Evolutionary conservation across 2,329 filamentous ascomycete genomes (phyloP).

Genomic region (Scedosporium boydii): DNA sequence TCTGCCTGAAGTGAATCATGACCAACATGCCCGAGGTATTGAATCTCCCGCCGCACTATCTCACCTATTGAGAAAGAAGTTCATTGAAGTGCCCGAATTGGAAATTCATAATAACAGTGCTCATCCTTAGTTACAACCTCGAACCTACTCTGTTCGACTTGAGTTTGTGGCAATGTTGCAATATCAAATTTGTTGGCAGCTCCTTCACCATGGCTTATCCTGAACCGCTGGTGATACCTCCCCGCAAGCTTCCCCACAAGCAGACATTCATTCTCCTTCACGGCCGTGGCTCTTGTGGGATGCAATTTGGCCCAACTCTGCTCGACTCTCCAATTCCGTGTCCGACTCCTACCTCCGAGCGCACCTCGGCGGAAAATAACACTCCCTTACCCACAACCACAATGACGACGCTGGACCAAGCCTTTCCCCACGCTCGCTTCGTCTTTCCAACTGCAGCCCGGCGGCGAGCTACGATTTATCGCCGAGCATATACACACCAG

Average conservation of each 20-base stretch:
- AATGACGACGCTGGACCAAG: slow-evolving; percentile 16
- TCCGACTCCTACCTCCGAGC: too few species aligned
- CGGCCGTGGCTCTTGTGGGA: slow-evolving; percentile 13
- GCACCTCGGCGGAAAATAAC: neutral
- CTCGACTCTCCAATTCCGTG: slow-evolving; percentile 12
- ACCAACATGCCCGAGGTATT: too few species aligned
- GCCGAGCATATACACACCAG: slow-evolving; percentile 21
- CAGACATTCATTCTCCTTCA: slow-evolving; percentile 13
- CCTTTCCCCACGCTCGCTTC: slow-evolving; percentile 34
- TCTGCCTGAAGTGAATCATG: too few species aligned
- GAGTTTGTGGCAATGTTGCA: too few species aligned
- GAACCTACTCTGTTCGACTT: too few species aligned
- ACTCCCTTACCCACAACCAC: neutral
- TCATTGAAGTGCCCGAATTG: too few species aligned
- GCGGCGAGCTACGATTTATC: slow-evolving; percentile 20
- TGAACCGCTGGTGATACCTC: slow-evolving; percentile 1
- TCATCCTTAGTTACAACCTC: too few species aligned
- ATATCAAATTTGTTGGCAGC: too few species aligned
- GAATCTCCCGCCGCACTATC: too few species aligned
- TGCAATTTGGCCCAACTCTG: slow-evolving; percentile 17
- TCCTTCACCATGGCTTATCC: neutral
- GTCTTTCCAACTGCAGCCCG: slow-evolving; percentile 40
- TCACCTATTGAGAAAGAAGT: too few species aligned
- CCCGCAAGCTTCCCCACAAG: slow-evolving; percentile 2
- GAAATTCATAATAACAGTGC: too few species aligned